Evolutionary conservation across 106 monocot species (phyloP).

Genomic region (Apostasia shenzhenica): DNA sequence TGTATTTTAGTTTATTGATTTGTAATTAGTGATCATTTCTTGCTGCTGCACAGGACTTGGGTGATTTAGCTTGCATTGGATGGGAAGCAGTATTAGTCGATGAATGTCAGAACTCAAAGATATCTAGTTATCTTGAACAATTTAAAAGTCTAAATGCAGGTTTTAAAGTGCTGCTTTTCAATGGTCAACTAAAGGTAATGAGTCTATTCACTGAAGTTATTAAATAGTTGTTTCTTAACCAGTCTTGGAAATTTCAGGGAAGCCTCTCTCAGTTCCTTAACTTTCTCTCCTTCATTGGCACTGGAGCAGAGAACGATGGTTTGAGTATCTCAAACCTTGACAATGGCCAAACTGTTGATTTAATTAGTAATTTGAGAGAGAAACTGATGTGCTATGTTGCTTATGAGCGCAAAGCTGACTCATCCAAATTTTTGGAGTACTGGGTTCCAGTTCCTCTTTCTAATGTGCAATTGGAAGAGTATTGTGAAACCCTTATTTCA

Average conservation of each 20-base stretch:
- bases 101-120: conserved; percentile 50
- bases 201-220: not conserved
- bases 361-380: conserved; percentile 40
- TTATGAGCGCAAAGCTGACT: conserved; percentile 44
- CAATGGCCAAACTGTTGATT: conserved; percentile 13
- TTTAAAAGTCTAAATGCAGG: conserved; percentile 45
- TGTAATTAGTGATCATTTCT: not conserved
- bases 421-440: conserved; percentile 67
- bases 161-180: conserved; percentile 56
- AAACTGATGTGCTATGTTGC: conserved; percentile 39
- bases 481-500: conserved; percentile 59
- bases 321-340: conserved; percentile 10
- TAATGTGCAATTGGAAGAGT: conserved; percentile 81
- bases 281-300: conserved; percentile 66
- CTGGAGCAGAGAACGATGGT: conserved; percentile 23
- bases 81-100: conserved; percentile 81
- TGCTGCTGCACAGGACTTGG: conserved; percentile 47
- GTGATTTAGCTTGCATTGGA: conserved; percentile 29
- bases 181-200: conserved; percentile 58
- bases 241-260: conserved; percentile 45
- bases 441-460: conserved; percentile 93
- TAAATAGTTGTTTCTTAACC: not conserved
- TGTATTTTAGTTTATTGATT: too few relatives aligned
- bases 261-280: conserved; percentile 44
- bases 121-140: conserved; percentile 56